phyloP scores from a whole-genome alignment of 345 rosid species.

The Rhizophora apiculata region DNA sequence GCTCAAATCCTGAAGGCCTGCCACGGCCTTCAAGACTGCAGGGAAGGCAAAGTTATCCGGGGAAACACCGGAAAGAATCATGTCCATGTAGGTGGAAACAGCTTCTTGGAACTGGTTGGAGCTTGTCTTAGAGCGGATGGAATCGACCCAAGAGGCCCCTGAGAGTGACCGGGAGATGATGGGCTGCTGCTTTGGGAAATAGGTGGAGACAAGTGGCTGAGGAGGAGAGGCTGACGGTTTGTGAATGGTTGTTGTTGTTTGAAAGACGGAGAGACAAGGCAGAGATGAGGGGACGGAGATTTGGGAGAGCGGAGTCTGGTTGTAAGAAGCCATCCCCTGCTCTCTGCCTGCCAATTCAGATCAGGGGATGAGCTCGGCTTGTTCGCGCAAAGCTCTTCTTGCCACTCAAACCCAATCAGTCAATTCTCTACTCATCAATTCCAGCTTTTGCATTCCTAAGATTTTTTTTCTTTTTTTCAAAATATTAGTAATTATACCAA shows the following conservation, averaged over 20 bases:
- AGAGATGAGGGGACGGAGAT: background rate
- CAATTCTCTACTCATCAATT: too few species aligned
- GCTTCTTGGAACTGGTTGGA: slow-evolving; percentile 61
- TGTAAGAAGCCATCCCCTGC: background rate
- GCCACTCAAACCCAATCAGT: too few species aligned
- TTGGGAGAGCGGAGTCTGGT: slow-evolving; percentile 9
- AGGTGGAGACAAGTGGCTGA: slow-evolving; percentile 13
- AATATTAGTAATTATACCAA: too few species aligned
- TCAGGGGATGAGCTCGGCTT: too few species aligned
- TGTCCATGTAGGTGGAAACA: slow-evolving; percentile 52
- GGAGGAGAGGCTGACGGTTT: slow-evolving; percentile 9
- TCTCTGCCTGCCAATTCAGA: too few species aligned
- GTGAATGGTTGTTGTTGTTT: background rate
- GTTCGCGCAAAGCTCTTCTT: too few species aligned
- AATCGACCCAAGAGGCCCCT: slow-evolving; percentile 58
- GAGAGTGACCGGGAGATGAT: slow-evolving; percentile 27
- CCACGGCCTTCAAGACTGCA: slow-evolving; percentile 61
- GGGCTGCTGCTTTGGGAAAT: slow-evolving; percentile 9
- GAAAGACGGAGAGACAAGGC: slow-evolving; percentile 1
- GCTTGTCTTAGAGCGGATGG: slow-evolving; percentile 53
- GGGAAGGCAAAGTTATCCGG: slow-evolving; percentile 82
- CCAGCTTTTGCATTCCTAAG: too few species aligned
- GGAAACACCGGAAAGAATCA: slow-evolving; percentile 44
- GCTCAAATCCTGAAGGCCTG: slow-evolving; percentile 46
- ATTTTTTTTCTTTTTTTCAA: too few species aligned